A percentile compares a stretch with the other conserved stretches of the same genome.
phyloP scores from a whole-genome alignment of 148 eudicot genomes.

The Euryodendron excelsum region DNA sequence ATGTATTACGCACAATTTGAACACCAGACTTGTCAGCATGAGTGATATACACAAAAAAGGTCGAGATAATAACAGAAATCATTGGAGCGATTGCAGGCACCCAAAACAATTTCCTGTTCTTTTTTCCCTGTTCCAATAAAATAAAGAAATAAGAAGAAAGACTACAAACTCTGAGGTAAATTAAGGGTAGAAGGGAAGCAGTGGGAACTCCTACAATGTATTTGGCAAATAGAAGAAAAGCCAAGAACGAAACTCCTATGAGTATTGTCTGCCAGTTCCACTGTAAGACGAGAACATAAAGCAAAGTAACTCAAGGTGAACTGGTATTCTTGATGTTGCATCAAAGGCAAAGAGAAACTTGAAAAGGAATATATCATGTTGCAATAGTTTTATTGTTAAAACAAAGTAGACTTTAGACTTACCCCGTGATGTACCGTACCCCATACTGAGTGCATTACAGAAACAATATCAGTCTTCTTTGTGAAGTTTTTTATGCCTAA shows the following conservation, averaged over 20 bases:
- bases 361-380: not conserved
- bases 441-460: slow-evolving; percentile 68
- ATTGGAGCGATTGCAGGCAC: slow-evolving; percentile 86
- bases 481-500: slow-evolving; percentile 74
- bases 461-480: slow-evolving; percentile 64
- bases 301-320: not conserved
- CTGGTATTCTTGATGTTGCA: not conserved
- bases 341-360: not conserved
- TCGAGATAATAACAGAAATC: slow-evolving; percentile 65
- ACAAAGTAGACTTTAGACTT: not conserved
- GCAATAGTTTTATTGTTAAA: not conserved
- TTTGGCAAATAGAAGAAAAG: slow-evolving; percentile 64
- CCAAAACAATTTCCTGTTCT: slow-evolving; percentile 74
- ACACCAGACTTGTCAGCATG: slow-evolving; percentile 75
- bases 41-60: slow-evolving; percentile 61
- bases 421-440: slow-evolving; percentile 60
- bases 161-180: not conserved
- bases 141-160: not conserved
- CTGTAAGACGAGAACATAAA: slow-evolving; percentile 28
- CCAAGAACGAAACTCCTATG: slow-evolving; percentile 71
- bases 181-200: not conserved
- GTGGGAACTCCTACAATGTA: slow-evolving; percentile 48
- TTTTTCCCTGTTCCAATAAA: slow-evolving; percentile 60
- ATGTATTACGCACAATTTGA: slow-evolving; percentile 49
- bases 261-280: slow-evolving; percentile 86